phyloP scores from a whole-genome alignment of 2,329 filamentous ascomycete species.

The Metarhizium rileyi region DNA sequence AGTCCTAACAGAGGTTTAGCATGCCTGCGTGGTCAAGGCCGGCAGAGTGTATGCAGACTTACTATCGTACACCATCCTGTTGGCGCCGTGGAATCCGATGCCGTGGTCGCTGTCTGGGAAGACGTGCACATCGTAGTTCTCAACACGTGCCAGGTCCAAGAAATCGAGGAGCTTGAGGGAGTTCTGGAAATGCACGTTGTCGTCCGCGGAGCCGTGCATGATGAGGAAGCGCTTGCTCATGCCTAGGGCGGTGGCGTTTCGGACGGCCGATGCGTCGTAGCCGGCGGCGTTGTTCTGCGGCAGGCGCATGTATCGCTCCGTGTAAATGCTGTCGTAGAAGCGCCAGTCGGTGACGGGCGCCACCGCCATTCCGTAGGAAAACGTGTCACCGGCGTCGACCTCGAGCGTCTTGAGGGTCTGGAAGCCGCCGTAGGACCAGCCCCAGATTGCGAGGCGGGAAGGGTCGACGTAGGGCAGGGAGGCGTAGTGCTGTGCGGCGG shows the following conservation, averaged over 20 bases:
- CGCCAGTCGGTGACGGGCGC: constrained; percentile 98
- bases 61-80: constrained; percentile 88
- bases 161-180: constrained; percentile 79
- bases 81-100: constrained; percentile 91
- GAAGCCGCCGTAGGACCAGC: constrained; percentile 96
- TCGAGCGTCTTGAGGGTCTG: constrained; percentile 92
- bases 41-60: constrained; percentile 26
- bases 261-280: constrained; percentile 67
- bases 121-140: constrained; percentile 94
- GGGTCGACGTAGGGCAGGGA: constrained; percentile 74
- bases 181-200: constrained; percentile 97
- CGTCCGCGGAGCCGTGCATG: constrained; percentile 94
- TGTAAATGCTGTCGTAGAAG: constrained; percentile 91
- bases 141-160: constrained; percentile 67
- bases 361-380: constrained; percentile 95
- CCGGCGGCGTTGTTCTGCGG: constrained; percentile 72
- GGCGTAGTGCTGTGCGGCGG: constrained; percentile 76
- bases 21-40: neutral
- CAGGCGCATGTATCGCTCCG: constrained; percentile 94
- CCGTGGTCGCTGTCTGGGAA: constrained; percentile 95
- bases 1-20: constrained; percentile 43
- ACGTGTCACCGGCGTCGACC: constrained; percentile 78
- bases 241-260: constrained; percentile 61
- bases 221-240: constrained; percentile 79
- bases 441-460: constrained; percentile 84